Evolutionary conservation across 2,329 filamentous ascomycete species (phyloP), one percentile per base, ranked within the genome.

Genomic region (Onygenales sp.): DNA sequence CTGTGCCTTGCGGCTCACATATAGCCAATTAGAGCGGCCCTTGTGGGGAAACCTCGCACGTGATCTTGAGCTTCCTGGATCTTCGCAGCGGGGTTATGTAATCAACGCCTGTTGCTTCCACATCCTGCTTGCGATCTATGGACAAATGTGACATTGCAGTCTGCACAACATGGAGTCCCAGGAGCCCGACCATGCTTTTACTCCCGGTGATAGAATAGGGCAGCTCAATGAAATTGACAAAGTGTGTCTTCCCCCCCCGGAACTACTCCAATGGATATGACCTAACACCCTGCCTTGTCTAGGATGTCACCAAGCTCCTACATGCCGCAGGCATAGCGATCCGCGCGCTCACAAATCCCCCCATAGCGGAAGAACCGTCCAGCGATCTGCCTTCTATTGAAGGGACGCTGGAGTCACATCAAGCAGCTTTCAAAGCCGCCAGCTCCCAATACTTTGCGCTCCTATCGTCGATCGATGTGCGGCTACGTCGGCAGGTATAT

Each of bases 181-280:
- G 42, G 48, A 63, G 47, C 55, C 63, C 7, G 60, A 67, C 51
- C 59, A 66, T 43, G 63, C 61, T n/a, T 86, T 91, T 60, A 86
- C 83, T 8, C 79, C 86, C 36, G 80, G 85, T 42, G 86, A 94
- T 66, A 87, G 87, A 59, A 89, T 95, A 59, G 77, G 84, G 54
- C 88, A 94, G 63, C 80, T 95, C 53, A 86, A 84, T 60, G 82
- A 85, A 43, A 87, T 95, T 61, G 89, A 94, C 71, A 80, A 81
- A 64, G 83, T 84, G 65, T 41, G 55, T n/a, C 17, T 3, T 36
- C 27, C 56, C 39, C 35, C 17, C 9, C 27, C 35, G 8, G 14
- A 31, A 32, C n/a, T 1, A 11, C 31, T 14, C 31, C 8, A 11
- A 46, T 21, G 13, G 44, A 32, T 7, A 35, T 11, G 21, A 33